phyloP scores from a whole-genome alignment of 1,284 basidiomycete genomes.

The Cryptococcus sp. region DNA sequence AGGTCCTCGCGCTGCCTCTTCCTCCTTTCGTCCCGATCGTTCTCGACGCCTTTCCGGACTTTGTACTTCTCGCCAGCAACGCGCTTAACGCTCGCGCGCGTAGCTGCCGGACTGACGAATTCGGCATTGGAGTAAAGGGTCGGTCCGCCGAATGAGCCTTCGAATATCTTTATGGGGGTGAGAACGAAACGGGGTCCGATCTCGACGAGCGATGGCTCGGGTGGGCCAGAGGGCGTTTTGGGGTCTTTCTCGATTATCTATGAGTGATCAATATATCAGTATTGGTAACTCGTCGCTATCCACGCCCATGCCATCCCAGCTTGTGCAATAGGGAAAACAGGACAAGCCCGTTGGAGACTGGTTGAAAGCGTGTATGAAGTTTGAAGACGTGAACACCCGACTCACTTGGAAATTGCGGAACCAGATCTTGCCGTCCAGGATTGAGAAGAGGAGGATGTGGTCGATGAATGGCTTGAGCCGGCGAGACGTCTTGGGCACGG shows the following conservation, averaged over 20 bases:
- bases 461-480: constrained; percentile 97
- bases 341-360: background rate
- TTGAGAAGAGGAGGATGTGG: constrained; percentile 93
- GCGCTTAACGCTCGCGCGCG: constrained; percentile 70
- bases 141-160: constrained; percentile 92
- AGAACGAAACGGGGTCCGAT: constrained; percentile 97
- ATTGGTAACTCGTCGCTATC: constrained; percentile 37
- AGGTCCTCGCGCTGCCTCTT: constrained; percentile 62
- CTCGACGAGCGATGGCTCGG: constrained; percentile 74
- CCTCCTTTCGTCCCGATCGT: constrained; percentile 67
- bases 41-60: constrained; percentile 73
- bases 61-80: constrained; percentile 79
- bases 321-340: background rate
- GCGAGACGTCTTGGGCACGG: constrained; percentile 84
- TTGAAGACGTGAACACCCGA: constrained; percentile 4
- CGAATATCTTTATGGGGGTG: constrained; percentile 97
- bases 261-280: background rate
- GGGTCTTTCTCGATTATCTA: constrained; percentile 65
- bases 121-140: constrained; percentile 97
- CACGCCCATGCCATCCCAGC: background rate
- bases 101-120: constrained; percentile 84
- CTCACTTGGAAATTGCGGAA: constrained; percentile 95
- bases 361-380: background rate
- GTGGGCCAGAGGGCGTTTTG: constrained; percentile 57
- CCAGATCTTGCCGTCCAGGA: constrained; percentile 97